Base-by-base conservation (phyloP, 2,329 filamentous ascomycete species). In the Venturia carpophila region DNA sequence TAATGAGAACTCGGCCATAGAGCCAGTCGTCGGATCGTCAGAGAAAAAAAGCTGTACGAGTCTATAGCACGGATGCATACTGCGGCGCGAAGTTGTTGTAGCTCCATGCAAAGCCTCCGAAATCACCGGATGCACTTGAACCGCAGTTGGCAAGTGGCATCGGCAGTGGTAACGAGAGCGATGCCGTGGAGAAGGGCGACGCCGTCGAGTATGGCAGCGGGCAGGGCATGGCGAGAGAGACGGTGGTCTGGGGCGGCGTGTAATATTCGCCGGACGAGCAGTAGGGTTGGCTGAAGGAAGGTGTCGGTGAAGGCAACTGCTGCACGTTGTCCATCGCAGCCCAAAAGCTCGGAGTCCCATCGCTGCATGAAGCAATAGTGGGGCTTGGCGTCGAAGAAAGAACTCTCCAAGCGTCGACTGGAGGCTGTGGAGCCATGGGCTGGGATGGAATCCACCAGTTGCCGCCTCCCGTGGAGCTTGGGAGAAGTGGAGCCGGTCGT, bases 321-420 rank as follows among this genome's bases (percentile, higher is more conserved):
- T 83, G 79, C 37, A 88, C 82, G 67, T 92, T 88, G 74, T 83
- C 85, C 79, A 95, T 81, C 67, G 88, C 84, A 27, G 64, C 52
- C 92, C 92, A 97, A 75, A 93, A 84, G 63, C 86, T 84, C 71
- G 84, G 82, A 1, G 45, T 21, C 64, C 87, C 87, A 74, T 94
- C 91, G 74, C 83, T 83, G 64, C 88, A 88, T 42, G 89, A 87
- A 49, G 89, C 86, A 39, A 78, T 77, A 49, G 79, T 81, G 63
- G 90, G 85, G 75, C 87, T 91, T 63, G 92, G 90, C 72, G 91
- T 96, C 64, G 93, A 97, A 60, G 92, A 90, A 65, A 97, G 81
- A 70, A 97, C 87, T 76, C 89, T 91, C 93, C 93, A 97, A 65
- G 90, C 83, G 67, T 97, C 92, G 67, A 96, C 86, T 1, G 88